Percentiles rank a stretch among this genome's conserved stretches.
These are phyloP conservation scores for Tolypocladium album DNA, from an alignment of 2,329 filamentous ascomycete species.

Conservation along the genomic window DNA sequence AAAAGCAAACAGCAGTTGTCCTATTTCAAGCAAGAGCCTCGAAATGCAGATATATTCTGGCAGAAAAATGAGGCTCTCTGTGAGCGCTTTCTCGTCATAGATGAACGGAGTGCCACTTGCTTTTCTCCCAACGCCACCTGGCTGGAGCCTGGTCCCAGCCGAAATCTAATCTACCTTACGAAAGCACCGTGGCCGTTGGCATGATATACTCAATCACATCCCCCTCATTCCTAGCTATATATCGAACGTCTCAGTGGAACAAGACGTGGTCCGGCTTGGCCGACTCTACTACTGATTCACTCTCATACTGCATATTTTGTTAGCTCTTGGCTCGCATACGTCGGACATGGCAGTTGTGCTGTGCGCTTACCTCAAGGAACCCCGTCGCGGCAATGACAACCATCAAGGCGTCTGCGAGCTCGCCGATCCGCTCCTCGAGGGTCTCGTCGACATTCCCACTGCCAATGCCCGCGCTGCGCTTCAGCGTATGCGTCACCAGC, in stretches of 20 bases:
- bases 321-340: conserved; percentile 2
- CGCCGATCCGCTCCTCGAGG: conserved; percentile 54
- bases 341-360: background rate
- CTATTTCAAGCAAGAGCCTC: background rate
- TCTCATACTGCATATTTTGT: conserved; percentile 25
- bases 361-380: conserved; percentile 67
- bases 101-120: background rate
- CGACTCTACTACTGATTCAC: conserved; percentile 21
- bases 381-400: conserved; percentile 72
- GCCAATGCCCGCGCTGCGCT: conserved; percentile 74
- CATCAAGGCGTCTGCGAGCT: conserved; percentile 77
- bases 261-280: conserved; percentile 21
- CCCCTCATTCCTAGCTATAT: background rate
- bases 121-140: conserved; percentile 1
- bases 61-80: too few species aligned
- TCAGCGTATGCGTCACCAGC: conserved; percentile 81
- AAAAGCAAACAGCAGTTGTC: background rate
- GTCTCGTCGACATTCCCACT: conserved; percentile 22
- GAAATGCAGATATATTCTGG: background rate
- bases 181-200: background rate
- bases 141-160: background rate
- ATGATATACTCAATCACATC: background rate
- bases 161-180: too few species aligned
- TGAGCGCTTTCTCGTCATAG: background rate
- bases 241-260: conserved; percentile 25